A percentile compares a stretch with the other conserved stretches of the same genome.
Conservation (phyloP, 768 basidiomycete genomes). For the Kwoniella newhampshirensis region DNA sequence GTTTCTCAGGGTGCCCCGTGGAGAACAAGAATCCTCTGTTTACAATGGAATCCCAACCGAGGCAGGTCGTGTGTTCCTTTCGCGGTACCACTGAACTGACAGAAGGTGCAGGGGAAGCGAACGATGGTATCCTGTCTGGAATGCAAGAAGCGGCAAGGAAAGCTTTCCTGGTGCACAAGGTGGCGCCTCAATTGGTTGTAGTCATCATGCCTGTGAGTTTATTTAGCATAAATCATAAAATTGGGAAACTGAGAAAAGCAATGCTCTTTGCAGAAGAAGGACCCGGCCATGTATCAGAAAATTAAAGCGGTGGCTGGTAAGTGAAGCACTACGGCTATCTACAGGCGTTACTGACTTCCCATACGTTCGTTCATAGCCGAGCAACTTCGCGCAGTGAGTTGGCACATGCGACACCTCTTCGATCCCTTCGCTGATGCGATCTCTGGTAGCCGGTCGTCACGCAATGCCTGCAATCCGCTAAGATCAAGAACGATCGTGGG, state of each 20-base stretch:
- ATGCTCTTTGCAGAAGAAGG: conserved; percentile 37
- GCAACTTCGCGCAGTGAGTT: conserved; percentile 8
- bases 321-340: too few relatives aligned
- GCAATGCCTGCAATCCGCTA: conserved; percentile 44
- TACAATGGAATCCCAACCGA: conserved; percentile 26
- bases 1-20: conserved; percentile 37
- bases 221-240: not conserved
- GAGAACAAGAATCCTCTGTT: conserved; percentile 30
- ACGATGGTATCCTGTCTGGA: conserved; percentile 30
- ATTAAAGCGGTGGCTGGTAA: conserved; percentile 37
- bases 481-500: conserved; percentile 34
- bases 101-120: conserved; percentile 2
- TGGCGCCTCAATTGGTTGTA: conserved; percentile 45
- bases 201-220: conserved; percentile 44
- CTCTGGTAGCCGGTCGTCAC: conserved; percentile 42
- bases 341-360: not conserved
- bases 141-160: conserved; percentile 31
- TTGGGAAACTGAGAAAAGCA: not conserved
- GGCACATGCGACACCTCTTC: not conserved
- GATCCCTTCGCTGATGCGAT: not conserved
- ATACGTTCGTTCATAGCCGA: conserved; percentile 7
- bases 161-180: conserved; percentile 35
- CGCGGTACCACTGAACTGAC: not conserved
- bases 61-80: not conserved
- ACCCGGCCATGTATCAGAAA: conserved; percentile 34